These are phyloP conservation scores for Suhomyces taliae DNA, from an alignment of 1,139 yeast genomes.

Conservation along the genomic window DNA sequence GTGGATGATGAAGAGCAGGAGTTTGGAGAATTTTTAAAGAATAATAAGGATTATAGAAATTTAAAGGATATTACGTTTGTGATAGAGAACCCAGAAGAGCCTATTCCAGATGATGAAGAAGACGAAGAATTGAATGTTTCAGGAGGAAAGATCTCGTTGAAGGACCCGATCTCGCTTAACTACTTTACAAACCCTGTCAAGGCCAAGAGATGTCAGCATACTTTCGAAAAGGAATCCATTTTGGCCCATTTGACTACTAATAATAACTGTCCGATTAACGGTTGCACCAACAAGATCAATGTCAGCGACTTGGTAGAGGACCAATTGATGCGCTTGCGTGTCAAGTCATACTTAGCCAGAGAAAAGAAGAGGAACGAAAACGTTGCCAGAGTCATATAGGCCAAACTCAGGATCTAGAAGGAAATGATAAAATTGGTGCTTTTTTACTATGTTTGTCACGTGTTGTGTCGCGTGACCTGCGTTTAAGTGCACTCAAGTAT, in stretches of 20 bases:
- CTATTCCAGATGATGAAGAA: conserved; percentile 38
- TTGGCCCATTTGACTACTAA: conserved; percentile 25
- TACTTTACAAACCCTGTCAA: conserved; percentile 53
- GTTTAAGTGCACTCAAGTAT: neutral
- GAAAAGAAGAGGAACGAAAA: conserved; percentile 10
- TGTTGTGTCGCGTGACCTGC: neutral
- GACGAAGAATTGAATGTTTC: conserved; percentile 61
- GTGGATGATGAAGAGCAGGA: conserved; percentile 2
- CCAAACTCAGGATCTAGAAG: neutral
- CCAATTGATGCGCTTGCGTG: conserved; percentile 49
- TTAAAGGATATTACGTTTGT: conserved; percentile 31
- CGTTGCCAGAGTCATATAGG: conserved; percentile 14
- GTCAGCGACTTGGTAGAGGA: conserved; percentile 42
- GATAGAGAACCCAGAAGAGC: conserved; percentile 40
- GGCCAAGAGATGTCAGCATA: conserved; percentile 58
- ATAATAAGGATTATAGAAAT: conserved; percentile 20
- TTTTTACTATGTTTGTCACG: neutral
- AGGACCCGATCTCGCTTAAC: conserved; percentile 63
- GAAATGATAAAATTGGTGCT: no score
- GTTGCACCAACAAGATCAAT: conserved; percentile 38
- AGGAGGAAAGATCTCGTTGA: conserved; percentile 66
- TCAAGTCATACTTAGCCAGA: conserved; percentile 32
- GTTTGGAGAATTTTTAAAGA: conserved; percentile 4
- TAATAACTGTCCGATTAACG: conserved; percentile 47
- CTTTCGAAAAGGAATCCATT: conserved; percentile 54